Percentiles rank a stretch among this genome's conserved stretches.
These are phyloP conservation scores for Zangia roseola DNA, from an alignment of 768 basidiomycete species.

Conservation along the genomic window DNA sequence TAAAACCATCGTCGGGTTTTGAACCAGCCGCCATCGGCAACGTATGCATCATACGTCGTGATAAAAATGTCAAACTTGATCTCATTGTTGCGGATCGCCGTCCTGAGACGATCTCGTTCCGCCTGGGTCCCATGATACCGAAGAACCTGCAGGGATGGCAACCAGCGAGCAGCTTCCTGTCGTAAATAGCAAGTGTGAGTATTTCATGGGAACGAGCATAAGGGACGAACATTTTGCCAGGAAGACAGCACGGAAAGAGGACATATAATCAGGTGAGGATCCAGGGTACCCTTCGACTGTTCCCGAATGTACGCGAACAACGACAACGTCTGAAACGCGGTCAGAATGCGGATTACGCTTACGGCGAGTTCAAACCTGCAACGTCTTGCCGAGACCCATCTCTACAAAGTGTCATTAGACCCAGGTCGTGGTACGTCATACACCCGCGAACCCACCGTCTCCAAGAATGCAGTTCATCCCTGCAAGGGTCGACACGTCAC, in stretches of 20 bases:
- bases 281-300: constrained; percentile 42
- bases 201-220: background rate
- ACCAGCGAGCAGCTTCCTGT: constrained; percentile 55
- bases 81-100: constrained; percentile 36
- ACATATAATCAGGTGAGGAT: constrained; percentile 72
- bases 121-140: constrained; percentile 59
- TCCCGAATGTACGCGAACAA: constrained; percentile 71
- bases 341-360: constrained; percentile 3
- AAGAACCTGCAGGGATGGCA: constrained; percentile 49
- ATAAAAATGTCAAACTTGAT: constrained; percentile 49
- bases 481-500: constrained; percentile 15
- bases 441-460: constrained; percentile 46
- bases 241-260: constrained; percentile 66
- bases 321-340: constrained; percentile 44
- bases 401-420: constrained; percentile 28
- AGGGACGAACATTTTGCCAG: constrained; percentile 47
- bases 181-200: background rate
- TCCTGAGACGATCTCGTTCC: constrained; percentile 58
- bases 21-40: constrained; percentile 57
- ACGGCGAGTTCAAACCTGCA: constrained; percentile 41
- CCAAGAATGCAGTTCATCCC: constrained; percentile 72
- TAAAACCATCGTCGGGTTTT: constrained; percentile 58
- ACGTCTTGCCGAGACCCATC: constrained; percentile 66
- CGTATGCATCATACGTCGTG: constrained; percentile 69
- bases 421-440: too few species aligned